Conservation (phyloP, 2,329 filamentous ascomycete genomes). For the Fusarium sp. region DNA sequence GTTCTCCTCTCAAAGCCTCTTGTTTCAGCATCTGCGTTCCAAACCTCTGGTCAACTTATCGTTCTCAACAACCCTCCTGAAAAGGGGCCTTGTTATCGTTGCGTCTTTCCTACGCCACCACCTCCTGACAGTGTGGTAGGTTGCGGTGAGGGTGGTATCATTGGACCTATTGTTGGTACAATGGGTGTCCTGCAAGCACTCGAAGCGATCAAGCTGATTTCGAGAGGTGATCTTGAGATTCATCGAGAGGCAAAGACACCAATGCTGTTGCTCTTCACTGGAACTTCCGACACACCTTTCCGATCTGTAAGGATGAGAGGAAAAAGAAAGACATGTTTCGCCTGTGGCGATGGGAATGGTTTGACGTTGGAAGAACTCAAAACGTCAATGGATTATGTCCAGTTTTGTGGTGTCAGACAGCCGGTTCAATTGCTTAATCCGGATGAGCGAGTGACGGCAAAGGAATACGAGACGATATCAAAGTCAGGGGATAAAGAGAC, state of each 20-base stretch:
- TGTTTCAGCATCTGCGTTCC: constrained; percentile 88
- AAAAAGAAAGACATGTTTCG: constrained; percentile 77
- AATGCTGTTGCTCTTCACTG: constrained; percentile 63
- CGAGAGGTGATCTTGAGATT: constrained; percentile 51
- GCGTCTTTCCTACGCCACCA: constrained; percentile 89
- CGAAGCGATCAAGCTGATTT: constrained; percentile 87
- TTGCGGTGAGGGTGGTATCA: constrained; percentile 91
- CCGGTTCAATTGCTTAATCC: constrained; percentile 68
- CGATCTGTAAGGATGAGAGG: constrained; percentile 80
- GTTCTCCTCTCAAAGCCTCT: constrained; percentile 83
- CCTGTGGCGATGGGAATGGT: constrained; percentile 72
- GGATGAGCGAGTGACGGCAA: constrained; percentile 75
- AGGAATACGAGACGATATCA: constrained; percentile 63
- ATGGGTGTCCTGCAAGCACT: constrained; percentile 95
- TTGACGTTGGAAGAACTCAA: constrained; percentile 73
- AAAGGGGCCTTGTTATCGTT: constrained; percentile 87
- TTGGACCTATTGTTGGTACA: constrained; percentile 90
- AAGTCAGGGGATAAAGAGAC: constrained; percentile 52
- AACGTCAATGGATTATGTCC: constrained; percentile 80
- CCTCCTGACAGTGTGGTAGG: constrained; percentile 84
- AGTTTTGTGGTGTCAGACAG: constrained; percentile 79
- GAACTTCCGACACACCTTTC: constrained; percentile 64
- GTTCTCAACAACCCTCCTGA: constrained; percentile 87
- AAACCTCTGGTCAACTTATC: constrained; percentile 90
- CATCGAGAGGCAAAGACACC: constrained; percentile 41